Conservation (phyloP, 495 filamentous ascomycete species). For the Xylaria sp. region DNA sequence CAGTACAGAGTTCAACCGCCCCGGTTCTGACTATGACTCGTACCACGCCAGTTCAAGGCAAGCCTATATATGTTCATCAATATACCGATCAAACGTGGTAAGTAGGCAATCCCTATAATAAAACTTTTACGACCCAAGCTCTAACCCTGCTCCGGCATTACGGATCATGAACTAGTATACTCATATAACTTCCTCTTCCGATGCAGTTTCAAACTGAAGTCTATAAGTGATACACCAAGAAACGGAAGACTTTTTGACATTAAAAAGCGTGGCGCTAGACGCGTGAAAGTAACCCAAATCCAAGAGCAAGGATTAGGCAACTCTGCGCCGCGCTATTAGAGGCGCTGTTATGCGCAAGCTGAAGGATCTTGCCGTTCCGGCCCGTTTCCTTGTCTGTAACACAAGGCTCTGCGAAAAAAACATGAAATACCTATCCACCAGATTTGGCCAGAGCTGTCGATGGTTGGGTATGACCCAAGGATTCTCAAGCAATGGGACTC, state of each 20-base stretch:
- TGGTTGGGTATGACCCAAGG: constrained; percentile 26
- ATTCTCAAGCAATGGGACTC: constrained; percentile 33
- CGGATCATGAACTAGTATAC: background rate
- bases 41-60: constrained; percentile 9
- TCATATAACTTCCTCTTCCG: constrained; percentile 1
- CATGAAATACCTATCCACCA: constrained; percentile 1
- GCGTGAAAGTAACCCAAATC: constrained; percentile 43
- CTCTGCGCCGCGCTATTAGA: constrained; percentile 38
- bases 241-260: constrained; percentile 16
- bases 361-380: constrained; percentile 33
- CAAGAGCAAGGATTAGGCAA: constrained; percentile 42
- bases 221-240: background rate
- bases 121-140: constrained; percentile 16
- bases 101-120: constrained; percentile 12
- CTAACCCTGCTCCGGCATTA: constrained; percentile 11
- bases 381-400: constrained; percentile 19
- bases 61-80: constrained; percentile 52
- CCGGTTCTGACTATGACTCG: background rate
- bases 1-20: constrained; percentile 1
- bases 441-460: constrained; percentile 4
- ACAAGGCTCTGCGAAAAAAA: constrained; percentile 23
- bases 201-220: constrained; percentile 4
- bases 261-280: constrained; percentile 39
- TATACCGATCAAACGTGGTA: constrained; percentile 46
- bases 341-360: constrained; percentile 33